Percentiles rank a stretch among this genome's conserved stretches.
Conservation (phyloP, 768 basidiomycete species). For the Kwoniella bestiolae region DNA sequence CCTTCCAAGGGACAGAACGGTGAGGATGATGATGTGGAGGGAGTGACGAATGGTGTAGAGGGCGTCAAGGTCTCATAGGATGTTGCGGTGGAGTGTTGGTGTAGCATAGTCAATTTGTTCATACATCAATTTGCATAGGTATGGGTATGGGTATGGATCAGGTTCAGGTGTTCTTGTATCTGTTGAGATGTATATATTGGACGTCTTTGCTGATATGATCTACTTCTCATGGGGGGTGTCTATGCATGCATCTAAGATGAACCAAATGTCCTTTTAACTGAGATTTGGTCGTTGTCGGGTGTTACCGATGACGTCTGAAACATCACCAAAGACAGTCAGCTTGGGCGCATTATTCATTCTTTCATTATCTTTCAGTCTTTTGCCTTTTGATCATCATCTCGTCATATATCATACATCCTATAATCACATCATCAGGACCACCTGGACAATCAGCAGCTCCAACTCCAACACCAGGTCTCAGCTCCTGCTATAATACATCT, state of each 20-base stretch:
- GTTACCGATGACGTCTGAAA: constrained; percentile 9
- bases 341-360: background rate
- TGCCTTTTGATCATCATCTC: background rate
- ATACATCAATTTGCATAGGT: constrained; percentile 9
- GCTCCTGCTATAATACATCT: too few species aligned
- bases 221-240: background rate
- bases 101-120: background rate
- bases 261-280: too few species aligned
- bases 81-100: background rate
- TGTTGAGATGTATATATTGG: constrained; percentile 6
- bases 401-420: background rate
- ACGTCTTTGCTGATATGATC: background rate
- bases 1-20: constrained; percentile 8
- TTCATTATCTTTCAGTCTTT: too few species aligned
- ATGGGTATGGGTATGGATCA: background rate
- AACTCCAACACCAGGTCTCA: too few species aligned
- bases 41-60: constrained; percentile 16
- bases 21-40: constrained; percentile 11
- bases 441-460: too few species aligned
- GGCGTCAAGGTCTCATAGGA: constrained; percentile 9
- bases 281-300: background rate
- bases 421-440: too few species aligned
- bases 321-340: background rate
- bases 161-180: background rate
- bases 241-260: too few species aligned